Base-by-base conservation (phyloP, 345 rosid species). In the Eucalyptus leucophloia region DNA sequence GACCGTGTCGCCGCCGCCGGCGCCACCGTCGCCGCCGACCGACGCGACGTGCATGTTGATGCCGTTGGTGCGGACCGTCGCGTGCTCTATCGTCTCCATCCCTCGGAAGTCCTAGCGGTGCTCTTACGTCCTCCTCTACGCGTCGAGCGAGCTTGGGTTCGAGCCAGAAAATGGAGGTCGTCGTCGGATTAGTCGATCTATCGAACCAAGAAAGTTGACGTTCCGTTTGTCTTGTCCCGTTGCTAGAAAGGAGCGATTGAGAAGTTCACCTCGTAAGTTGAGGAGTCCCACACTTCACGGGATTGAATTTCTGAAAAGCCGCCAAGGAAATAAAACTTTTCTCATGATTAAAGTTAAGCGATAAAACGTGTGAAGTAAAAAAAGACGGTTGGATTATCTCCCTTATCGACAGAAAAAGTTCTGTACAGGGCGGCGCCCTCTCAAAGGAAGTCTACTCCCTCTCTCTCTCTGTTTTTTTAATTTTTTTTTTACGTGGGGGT, bases 1-100 rank as follows among this genome's bases (percentile, higher is more conserved):
- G 88, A 96, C 89, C 4, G 37, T 56, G 30, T 56, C 94, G 19
- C 95, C 95, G 19, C 95, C 95, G 58, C 58, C 11, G 2, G 26
- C 26, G 58, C 58, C 56, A 8, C 24, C 58, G 58, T 53, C 98
- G 21, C 91, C 89, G 18, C 98, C 97, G 2, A 96, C 91, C 12
- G 97, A 91, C 6, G 98, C 95, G 4, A 96, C 91, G 91, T 96
- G 97, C 93, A 96, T 92, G 90, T 94, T 92, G 10, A 96, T 95
- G 53, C 98, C 98, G 53, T 96, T 96, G 16, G 96, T 93, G 86
- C 91, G 53, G 5, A 96, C 88, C 88, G 89, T 93, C 47, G 93
- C 77, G 92, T 96, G 98, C 94, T 93, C 93, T 60, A 95, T 95
- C 91, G 93, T 95, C 90, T 95, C 96, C 97, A 95, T 95, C 18